Base-by-base conservation (phyloP, 345 rosid genomes). In the Boechera stricta region DNA sequence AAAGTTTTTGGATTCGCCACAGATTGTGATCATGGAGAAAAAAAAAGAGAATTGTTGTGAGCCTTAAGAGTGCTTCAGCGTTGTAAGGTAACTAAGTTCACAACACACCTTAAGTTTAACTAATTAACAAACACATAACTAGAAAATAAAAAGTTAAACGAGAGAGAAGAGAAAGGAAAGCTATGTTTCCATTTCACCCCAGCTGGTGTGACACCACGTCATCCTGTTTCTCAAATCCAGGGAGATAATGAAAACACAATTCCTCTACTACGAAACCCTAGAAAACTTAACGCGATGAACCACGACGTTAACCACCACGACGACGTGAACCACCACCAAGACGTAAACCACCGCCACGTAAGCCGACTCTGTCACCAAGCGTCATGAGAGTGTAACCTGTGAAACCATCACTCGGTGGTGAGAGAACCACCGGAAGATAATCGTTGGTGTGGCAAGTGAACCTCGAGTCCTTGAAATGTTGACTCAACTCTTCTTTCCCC, bases 131-230 rank as follows among this genome's bases (percentile, higher is more conserved):
- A 52, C 31, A 52, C 31, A 53, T 5, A 53, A 31, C 18, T 31
- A 58, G 10, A 32, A 32, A 18, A 35, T 4, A 10, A 59, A 41
- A 24, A 29, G 29, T 8, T 13, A 3, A 36, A 18, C 7, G 18
- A 52, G 38, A 54, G 26, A 59, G 49, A 33, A 45, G 3, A 10
- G 12, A 31, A 36, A 68, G 62, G 49, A 53, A 55, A 47, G 78
- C 29, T 38, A 71, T 82, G 86, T 86, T 82, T 84, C 79, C 83
- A 69, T 18, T 79, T 84, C 85, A 83, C 90, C 84, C 81, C 54
- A 75, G 78, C 49, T 57, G 12, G 68, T 48, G 68, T 48, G 28
- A 36, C 24, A 26, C 41, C 54, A 57, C 51, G 41, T 66, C 59
- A 45, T 24, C 35, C 2, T 10, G 13, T 33, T 13, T 45, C 62